Evolutionary conservation across 805 yeast genomes (phyloP), one percentile per base, ranked within the genome.

Genomic region (Candida ascalaphidarum): DNA sequence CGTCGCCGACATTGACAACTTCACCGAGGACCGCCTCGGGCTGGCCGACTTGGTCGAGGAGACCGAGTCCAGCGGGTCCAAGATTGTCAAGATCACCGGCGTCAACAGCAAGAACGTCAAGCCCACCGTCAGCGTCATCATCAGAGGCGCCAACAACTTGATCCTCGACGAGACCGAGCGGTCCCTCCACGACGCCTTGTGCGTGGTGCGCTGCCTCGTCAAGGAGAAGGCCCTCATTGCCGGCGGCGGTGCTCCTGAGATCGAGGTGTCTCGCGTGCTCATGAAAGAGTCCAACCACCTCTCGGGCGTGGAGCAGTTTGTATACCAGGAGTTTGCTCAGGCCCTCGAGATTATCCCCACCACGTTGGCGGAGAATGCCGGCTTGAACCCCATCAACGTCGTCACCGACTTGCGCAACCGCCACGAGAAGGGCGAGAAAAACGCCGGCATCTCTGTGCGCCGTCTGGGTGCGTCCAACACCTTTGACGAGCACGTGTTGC

Each of bases 181-280:
- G 60, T 88, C 97, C 3, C 65, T 92, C 39, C 99, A 92, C 49
- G 99, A 92, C 58, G 97, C 98, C 0, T 69, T 92, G 33, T 92
- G 99, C 70, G 98, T 89, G 31, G 68, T 81, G 37, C 64, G 94
- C 52, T 81, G 95, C 59, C 65, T 85, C 31, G 95, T 86, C 16
- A 84, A 85, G 50, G 85, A 83, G 52, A 80, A 73, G 48, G 95
- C 88, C 1, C 64, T 82, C 50, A 86, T 92, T 60, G 96, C 97
- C 10, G 99, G 99, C 45, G 99, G 98, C 39, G 98, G 97, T 46
- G 97, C 98, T 5, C 95, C 97, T 25, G 96, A 86, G 59, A 76
- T 86, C 40, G 96, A 88, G 63, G 78, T 84, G 6, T 75, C 95
- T 8, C 74, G 89, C 38, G 71, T 72, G 10, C 60, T 86, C 40